These are phyloP conservation scores for Suillus americanus DNA, from an alignment of 768 basidiomycete genomes.

Conservation along the genomic window DNA sequence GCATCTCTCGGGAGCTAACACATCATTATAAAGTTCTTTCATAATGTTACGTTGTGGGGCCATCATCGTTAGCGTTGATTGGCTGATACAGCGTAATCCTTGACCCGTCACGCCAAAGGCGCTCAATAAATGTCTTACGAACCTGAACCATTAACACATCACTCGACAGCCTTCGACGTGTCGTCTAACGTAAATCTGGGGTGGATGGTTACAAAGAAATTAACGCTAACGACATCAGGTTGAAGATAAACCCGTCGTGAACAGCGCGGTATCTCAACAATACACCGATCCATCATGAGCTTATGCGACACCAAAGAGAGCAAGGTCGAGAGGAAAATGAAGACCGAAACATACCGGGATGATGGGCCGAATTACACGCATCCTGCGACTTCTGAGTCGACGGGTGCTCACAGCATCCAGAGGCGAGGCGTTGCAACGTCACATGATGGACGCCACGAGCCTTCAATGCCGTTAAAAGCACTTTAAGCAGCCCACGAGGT, in stretches of 20 bases:
- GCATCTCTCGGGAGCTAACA: not conserved
- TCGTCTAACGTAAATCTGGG: constrained; percentile 5
- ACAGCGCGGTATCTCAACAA: not conserved
- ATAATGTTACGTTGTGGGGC: not conserved
- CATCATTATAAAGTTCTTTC: not conserved
- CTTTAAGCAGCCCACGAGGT: not conserved
- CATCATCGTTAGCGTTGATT: not conserved
- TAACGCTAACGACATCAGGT: not conserved
- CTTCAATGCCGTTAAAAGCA: not conserved
- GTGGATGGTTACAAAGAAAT: not conserved
- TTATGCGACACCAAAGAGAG: not conserved
- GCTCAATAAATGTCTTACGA: not conserved
- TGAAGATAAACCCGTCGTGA: not conserved
- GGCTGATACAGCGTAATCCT: constrained; percentile 3
- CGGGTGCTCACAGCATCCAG: not conserved
- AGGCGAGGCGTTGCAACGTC: not conserved
- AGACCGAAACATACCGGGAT: not conserved
- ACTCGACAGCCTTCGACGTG: not conserved
- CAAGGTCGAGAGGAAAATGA: not conserved
- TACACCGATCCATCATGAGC: not conserved
- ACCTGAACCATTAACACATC: constrained; percentile 2
- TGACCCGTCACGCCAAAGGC: not conserved
- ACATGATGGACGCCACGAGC: not conserved
- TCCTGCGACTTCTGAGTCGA: not conserved
- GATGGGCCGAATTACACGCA: not conserved